Base-by-base conservation (phyloP, 345 rosid species). In the Limnanthes douglasii region DNA sequence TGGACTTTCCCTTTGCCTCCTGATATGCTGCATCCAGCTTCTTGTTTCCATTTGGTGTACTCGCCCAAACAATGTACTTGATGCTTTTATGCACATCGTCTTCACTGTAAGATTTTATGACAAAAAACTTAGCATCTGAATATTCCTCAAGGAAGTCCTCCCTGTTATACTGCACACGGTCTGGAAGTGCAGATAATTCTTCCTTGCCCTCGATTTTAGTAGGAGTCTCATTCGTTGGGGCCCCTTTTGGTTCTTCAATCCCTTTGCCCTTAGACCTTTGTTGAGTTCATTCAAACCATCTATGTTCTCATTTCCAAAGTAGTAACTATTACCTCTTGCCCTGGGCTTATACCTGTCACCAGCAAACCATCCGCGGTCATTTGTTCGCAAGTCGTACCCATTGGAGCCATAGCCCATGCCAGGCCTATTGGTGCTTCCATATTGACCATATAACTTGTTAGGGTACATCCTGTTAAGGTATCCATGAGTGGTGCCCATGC, bases 71-170 rank as follows among this genome's bases (percentile, higher is more conserved):
- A 41, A 45, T 73, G 45, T 88, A 88, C 49, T 88, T 88, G 30
- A 86, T 72, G 45, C 95, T 73, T 70, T 88, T 83, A 46, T 88
- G 97, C 15, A 88, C 83, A 68, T 88, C 97, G 61, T 83, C 97
- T 52, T 88, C 97, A n/a, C 95, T 88, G 50, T 88, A 88, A 0
- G 97, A 88, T 69, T 88, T 88, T 27, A 88, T 83, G 11, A 88
- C 58, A 52, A 78, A 88, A 65, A 75, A 73, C 55, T 78, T 83
- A 8, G 97, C 95, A 48, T 75, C 68, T 0, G 31, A 9, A 31
- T 73, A 73, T 2, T 65, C 84, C 51, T 64, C 79, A 2, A 75
- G 70, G 34, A 88, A 83, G 51, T 88, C 86, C 32, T 46, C 72
- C 37, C 33, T 54, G 49, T 83, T 88, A 56, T 78, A 83, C 42